Percentiles rank a stretch among this genome's conserved stretches.
Conservation (phyloP, 2,329 filamentous ascomycete species). For the Cordyceps javanica region DNA sequence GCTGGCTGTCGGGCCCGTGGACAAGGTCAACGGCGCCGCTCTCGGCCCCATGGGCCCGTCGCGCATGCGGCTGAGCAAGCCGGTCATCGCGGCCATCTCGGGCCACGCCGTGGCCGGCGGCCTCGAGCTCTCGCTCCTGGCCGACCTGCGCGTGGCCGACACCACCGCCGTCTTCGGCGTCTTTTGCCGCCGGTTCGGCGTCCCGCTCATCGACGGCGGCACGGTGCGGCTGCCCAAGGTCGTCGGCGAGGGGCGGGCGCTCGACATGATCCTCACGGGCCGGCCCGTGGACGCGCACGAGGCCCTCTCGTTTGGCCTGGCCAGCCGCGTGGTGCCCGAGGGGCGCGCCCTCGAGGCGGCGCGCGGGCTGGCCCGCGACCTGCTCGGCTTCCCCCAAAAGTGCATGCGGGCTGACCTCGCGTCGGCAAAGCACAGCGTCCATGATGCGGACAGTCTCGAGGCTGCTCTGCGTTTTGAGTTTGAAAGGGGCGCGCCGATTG, state of each 20-base stretch:
- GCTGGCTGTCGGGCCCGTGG: conserved; percentile 10
- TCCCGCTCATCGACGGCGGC: conserved; percentile 33
- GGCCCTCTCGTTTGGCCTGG: conserved; percentile 45
- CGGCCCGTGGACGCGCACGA: conserved; percentile 41
- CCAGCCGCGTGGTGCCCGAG: conserved; percentile 44
- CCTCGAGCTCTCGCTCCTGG: conserved; percentile 46
- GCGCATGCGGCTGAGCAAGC: conserved; percentile 42
- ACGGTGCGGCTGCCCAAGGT: conserved; percentile 46
- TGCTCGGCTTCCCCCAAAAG: conserved; percentile 43
- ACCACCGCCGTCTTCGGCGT: conserved; percentile 49
- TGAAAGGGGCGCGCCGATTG: conserved; percentile 33
- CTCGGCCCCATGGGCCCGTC: conserved; percentile 47
- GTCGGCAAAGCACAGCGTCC: conserved; percentile 44
- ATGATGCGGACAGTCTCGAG: conserved; percentile 40
- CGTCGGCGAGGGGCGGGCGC: conserved; percentile 44
- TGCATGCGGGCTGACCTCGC: conserved; percentile 46
- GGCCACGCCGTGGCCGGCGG: conserved; percentile 49
- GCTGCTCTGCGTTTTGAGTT: conserved; percentile 45
- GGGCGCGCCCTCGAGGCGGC: conserved; percentile 45
- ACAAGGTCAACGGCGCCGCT: conserved; percentile 18
- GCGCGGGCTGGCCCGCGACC: conserved; percentile 36
- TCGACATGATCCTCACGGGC: conserved; percentile 54
- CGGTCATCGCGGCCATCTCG: conserved; percentile 44
- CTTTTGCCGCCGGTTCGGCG: conserved; percentile 43
- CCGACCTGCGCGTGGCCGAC: conserved; percentile 47